Conservation (phyloP, 176 grass and related monocot species). For the Pontederia paniculata region DNA sequence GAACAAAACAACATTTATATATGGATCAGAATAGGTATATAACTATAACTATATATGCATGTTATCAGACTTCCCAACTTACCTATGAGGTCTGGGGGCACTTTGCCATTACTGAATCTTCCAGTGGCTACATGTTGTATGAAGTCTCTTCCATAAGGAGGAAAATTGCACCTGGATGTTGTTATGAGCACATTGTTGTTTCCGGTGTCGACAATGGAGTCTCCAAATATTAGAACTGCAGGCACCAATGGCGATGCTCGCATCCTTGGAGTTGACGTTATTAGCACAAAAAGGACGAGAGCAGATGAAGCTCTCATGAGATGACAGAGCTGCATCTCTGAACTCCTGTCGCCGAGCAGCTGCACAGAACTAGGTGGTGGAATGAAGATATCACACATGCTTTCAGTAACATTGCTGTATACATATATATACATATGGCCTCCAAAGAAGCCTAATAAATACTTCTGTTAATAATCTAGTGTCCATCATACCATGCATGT, state of each 20-base stretch:
- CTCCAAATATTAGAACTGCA: slow-evolving; percentile 9
- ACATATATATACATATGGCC: too few species aligned
- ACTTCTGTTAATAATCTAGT: too few species aligned
- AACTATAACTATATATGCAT: neutral
- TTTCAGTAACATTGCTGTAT: too few species aligned
- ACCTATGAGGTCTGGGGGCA: slow-evolving; percentile 11
- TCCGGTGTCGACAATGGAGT: slow-evolving; percentile 17
- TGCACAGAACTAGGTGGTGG: too few species aligned
- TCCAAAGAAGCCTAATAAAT: too few species aligned
- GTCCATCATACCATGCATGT: too few species aligned
- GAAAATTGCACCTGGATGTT: slow-evolving; percentile 10
- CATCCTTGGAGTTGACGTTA: neutral
- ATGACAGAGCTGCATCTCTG: too few species aligned
- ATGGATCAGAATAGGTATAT: neutral
- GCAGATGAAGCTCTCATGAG: too few species aligned
- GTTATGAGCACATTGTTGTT: slow-evolving; percentile 7
- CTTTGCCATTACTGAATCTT: slow-evolving; percentile 14
- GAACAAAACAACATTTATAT: neutral
- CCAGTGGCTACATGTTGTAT: neutral
- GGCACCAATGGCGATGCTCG: neutral
- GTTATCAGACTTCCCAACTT: neutral
- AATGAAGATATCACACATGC: too few species aligned
- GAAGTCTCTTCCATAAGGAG: slow-evolving; percentile 15
- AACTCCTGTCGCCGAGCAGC: too few species aligned
- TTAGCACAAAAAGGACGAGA: too few species aligned